A percentile compares a stretch with the other conserved stretches of the same genome.
Conservation (phyloP, 2,329 filamentous ascomycete genomes). For the Fusarium liriodendri region DNA sequence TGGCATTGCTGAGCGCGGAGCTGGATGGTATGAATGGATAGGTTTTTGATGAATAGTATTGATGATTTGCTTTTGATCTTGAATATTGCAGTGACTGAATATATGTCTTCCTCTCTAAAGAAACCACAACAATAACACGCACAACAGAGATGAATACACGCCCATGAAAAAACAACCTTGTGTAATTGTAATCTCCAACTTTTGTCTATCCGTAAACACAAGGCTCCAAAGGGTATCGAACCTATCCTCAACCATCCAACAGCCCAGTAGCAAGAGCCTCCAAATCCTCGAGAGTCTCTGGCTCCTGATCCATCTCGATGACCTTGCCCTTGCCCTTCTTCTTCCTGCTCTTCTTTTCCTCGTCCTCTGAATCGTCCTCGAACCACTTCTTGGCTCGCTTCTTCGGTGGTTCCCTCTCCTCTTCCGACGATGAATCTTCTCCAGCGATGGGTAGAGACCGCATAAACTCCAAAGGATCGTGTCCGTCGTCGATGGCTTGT, state of each 20-base stretch:
- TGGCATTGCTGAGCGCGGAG: constrained; percentile 29
- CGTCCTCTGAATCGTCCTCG: constrained; percentile 73
- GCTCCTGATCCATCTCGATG: constrained; percentile 73
- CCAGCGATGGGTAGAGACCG: constrained; percentile 66
- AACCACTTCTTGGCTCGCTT: constrained; percentile 83
- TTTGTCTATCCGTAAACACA: constrained; percentile 36
- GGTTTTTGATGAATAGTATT: constrained; percentile 17
- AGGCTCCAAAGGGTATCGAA: constrained; percentile 45
- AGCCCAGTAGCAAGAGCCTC: constrained; percentile 81
- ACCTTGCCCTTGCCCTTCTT: constrained; percentile 63
- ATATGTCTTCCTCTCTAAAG: background rate
- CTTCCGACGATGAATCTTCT: constrained; percentile 42
- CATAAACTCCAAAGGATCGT: constrained; percentile 63
- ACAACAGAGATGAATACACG: background rate
- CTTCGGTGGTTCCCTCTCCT: constrained; percentile 58
- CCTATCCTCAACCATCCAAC: constrained; percentile 60
- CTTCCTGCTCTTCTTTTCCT: constrained; percentile 50
- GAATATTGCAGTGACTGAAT: background rate
- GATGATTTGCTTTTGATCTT: background rate
- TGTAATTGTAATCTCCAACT: constrained; percentile 17
- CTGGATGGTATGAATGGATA: constrained; percentile 25
- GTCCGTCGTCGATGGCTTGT: constrained; percentile 45
- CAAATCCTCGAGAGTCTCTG: constrained; percentile 82
- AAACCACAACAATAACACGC: background rate
- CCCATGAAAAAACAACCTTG: constrained; percentile 14